A percentile compares a stretch with the other conserved stretches of the same genome.
phyloP scores from a whole-genome alignment of 2,329 filamentous ascomycete species.

The Pezicula radicicola region DNA sequence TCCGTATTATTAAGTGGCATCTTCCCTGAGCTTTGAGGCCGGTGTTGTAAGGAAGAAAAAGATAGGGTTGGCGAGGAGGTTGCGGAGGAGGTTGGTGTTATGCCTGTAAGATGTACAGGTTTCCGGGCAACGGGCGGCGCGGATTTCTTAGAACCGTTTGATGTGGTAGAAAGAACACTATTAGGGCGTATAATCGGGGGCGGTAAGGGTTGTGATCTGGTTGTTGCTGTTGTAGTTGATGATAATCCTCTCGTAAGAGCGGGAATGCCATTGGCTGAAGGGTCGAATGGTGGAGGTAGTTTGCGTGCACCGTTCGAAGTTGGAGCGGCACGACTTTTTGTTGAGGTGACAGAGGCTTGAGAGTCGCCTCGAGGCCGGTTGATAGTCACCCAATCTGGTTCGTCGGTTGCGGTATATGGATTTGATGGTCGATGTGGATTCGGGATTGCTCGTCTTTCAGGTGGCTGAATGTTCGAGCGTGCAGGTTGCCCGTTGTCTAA shows the following conservation, averaged over 20 bases:
- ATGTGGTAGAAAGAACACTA: constrained; percentile 23
- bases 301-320: constrained; percentile 18
- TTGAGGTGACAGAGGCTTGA: constrained; percentile 3
- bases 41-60: constrained; percentile 4
- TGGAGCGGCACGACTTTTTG: constrained; percentile 8
- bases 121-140: constrained; percentile 29
- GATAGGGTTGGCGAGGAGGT: constrained; percentile 16
- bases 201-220: constrained; percentile 1
- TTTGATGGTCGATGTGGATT: constrained; percentile 77
- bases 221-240: constrained; percentile 8
- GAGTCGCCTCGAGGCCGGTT: constrained; percentile 33
- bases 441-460: constrained; percentile 57
- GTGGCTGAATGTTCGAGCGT: constrained; percentile 67
- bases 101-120: constrained; percentile 25
- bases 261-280: constrained; percentile 8
- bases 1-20: constrained; percentile 11
- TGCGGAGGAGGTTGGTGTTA: constrained; percentile 10
- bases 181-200: constrained; percentile 10
- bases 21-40: constrained; percentile 9
- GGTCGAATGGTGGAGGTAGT: constrained; percentile 25
- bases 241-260: constrained; percentile 13
- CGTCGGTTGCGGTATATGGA: constrained; percentile 71
- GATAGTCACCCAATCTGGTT: constrained; percentile 80
- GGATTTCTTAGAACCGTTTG: constrained; percentile 24
- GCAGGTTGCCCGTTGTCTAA: constrained; percentile 70